Evolutionary conservation across 352 stramenopile species (phyloP).

Genomic region (Phytopythium chamaehyphon): DNA sequence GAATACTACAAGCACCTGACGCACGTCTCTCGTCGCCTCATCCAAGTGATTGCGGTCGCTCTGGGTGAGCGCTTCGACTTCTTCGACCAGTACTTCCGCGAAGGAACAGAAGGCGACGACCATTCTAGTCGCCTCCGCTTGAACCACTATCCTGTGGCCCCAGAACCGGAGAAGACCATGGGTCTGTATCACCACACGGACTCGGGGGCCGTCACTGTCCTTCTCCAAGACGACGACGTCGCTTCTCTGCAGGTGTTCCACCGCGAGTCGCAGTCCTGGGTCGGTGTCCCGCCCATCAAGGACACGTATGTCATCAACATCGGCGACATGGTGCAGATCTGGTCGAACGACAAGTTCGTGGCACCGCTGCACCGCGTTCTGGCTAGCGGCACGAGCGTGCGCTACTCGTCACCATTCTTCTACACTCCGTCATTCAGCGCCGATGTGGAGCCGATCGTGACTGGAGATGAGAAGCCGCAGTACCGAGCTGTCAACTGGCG

Average conservation of each 20-base stretch:
- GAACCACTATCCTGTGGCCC: slow-evolving; percentile 78
- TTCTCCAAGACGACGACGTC: slow-evolving; percentile 39
- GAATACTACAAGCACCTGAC: slow-evolving; percentile 26
- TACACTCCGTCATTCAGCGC: slow-evolving; percentile 39
- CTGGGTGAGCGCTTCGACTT: slow-evolving; percentile 23
- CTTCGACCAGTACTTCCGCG: slow-evolving; percentile 35
- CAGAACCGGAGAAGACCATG: slow-evolving; percentile 18
- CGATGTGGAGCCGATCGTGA: slow-evolving; percentile 26
- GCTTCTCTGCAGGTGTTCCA: slow-evolving; percentile 36
- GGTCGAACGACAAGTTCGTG: slow-evolving; percentile 48
- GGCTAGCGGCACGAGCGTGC: slow-evolving; percentile 17
- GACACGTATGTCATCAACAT: slow-evolving; percentile 60
- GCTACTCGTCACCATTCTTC: slow-evolving; percentile 37
- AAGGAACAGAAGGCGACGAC: slow-evolving; percentile 17
- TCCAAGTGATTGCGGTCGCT: slow-evolving; percentile 32
- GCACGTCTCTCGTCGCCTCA: slow-evolving; percentile 24
- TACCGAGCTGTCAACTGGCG: slow-evolving; percentile 72
- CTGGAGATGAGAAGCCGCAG: slow-evolving; percentile 6
- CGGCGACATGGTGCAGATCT: slow-evolving; percentile 59
- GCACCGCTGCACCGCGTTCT: slow-evolving; percentile 54
- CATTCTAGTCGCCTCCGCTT: slow-evolving; percentile 70
- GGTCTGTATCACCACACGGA: slow-evolving; percentile 39
- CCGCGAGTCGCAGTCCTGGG: slow-evolving; percentile 25
- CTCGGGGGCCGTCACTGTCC: slow-evolving; percentile 32
- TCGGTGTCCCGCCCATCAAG: slow-evolving; percentile 24